Conservation (phyloP, 768 basidiomycete species). For the Melanogaster broomeanus region DNA sequence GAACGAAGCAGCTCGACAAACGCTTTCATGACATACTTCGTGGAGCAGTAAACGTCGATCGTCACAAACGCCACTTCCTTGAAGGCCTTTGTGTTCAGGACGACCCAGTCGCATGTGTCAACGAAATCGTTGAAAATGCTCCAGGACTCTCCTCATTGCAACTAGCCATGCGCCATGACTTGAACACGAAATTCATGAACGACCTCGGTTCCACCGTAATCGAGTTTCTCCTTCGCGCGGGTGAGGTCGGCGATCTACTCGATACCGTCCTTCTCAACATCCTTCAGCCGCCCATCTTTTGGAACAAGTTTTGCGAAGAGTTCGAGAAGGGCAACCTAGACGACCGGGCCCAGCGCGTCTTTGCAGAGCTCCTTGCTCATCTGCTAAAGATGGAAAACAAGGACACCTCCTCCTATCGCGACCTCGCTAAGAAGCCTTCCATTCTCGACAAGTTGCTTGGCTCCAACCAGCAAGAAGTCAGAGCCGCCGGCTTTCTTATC, state of each 20-base stretch:
- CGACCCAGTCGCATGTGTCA: constrained; percentile 39
- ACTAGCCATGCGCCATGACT: constrained; percentile 41
- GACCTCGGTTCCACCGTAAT: constrained; percentile 39
- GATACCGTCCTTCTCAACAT: constrained; percentile 40
- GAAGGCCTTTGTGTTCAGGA: constrained; percentile 45
- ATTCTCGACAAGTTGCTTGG: constrained; percentile 27
- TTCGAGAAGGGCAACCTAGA: constrained; percentile 36
- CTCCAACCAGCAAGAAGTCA: constrained; percentile 27
- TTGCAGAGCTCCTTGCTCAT: constrained; percentile 52
- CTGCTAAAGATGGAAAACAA: constrained; percentile 44
- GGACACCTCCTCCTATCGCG: constrained; percentile 37
- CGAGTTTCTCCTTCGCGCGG: constrained; percentile 40
- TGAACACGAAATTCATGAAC: constrained; percentile 43
- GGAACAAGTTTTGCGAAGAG: constrained; percentile 38
- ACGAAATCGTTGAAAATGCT: constrained; percentile 36
- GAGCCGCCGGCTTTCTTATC: constrained; percentile 38
- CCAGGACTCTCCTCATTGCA: constrained; percentile 42
- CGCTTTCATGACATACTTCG: constrained; percentile 35
- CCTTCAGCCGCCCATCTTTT: constrained; percentile 54
- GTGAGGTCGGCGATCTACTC: constrained; percentile 39
- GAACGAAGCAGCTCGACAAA: constrained; percentile 32
- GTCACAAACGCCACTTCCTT: constrained; percentile 39
- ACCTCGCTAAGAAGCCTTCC: constrained; percentile 33
- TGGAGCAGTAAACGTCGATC: constrained; percentile 29
- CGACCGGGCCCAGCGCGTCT: constrained; percentile 36